Percentiles rank a stretch among this genome's conserved stretches.
These are phyloP conservation scores for Corchorus olitorius DNA, from an alignment of 345 rosid genomes.

Conservation along the genomic window DNA sequence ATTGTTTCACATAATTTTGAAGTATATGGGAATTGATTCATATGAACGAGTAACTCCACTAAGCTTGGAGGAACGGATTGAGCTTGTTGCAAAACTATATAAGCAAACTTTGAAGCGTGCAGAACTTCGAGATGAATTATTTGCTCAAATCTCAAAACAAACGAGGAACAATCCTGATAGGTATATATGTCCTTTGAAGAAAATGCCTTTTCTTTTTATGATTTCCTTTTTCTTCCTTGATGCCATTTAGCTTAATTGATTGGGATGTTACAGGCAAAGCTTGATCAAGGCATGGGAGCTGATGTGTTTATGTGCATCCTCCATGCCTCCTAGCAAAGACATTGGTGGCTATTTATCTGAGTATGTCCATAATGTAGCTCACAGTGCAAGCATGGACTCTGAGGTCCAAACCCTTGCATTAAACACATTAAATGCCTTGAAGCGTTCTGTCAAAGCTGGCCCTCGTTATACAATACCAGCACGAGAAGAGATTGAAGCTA, in stretches of 20 bases:
- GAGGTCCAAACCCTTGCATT: conserved; percentile 81
- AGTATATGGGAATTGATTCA: conserved; percentile 94
- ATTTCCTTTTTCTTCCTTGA: conserved; percentile 2
- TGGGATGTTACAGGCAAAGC: conserved; percentile 57
- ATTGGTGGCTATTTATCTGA: conserved; percentile 91
- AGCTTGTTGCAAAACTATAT: conserved; percentile 80
- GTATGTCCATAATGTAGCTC: conserved; percentile 81
- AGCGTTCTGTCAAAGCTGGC: conserved; percentile 94
- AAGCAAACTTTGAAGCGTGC: conserved; percentile 89
- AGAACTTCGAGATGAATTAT: conserved; percentile 96
- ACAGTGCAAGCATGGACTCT: conserved; percentile 62
- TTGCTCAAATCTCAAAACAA: conserved; percentile 94
- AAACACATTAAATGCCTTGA: conserved; percentile 82
- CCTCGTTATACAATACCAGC: conserved; percentile 87
- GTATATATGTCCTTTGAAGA: conserved; percentile 29
- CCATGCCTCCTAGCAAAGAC: conserved; percentile 99
- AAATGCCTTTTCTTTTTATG: conserved; percentile 2
- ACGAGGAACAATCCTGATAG: conserved; percentile 94
- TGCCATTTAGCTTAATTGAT: conserved; percentile 20
- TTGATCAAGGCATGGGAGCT: conserved; percentile 94
- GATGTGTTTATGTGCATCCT: conserved; percentile 90
- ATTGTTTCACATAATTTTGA: conserved; percentile 78
- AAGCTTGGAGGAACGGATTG: conserved; percentile 84
- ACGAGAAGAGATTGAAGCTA: conserved; percentile 96
- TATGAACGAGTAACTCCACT: conserved; percentile 69